Evolutionary conservation across 78 protist genomes (phyloP), one percentile per base, ranked within the genome.

Genomic region (Carpediemonas membranifera): DNA sequence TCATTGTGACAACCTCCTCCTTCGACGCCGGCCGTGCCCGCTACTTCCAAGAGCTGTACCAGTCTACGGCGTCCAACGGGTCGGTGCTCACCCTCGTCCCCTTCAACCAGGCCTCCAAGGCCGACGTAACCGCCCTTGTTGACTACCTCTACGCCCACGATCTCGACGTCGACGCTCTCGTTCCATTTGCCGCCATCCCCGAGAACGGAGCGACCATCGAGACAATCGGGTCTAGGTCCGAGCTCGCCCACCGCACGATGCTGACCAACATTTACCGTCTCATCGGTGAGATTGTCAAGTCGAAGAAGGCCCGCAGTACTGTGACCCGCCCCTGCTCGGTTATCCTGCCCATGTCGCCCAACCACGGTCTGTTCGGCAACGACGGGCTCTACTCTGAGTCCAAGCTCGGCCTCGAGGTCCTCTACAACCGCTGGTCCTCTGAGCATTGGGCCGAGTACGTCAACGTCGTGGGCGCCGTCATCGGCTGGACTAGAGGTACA

Each of bases 401-500:
- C 30, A 82, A 82, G 47, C 18, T 76, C 33, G 87, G 80, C 24
- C 69, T 82, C 27, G 87, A 82, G 65, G 68, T 64, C 28, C 78
- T 82, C 31, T 37, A 73, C 57, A 55, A 64, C 66, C 64, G 67
- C 59, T 82, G 87, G 82, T 35, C 55, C 53, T 51, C 69, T 16
- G 87, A 82, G 51, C 64, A 59, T 52, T 82, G 81, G 87, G 59
- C 51, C 21, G 21, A 63, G 35, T 80, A 80, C 60, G 31, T 80
- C 33, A 25, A 70, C 35, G 14, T 80, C 30, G 74, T 68, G 1
- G 80, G 80, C 37, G 85, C 79, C 2, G 71, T 63, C 57, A 80
- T 80, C 55, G 86, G 87, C 16, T 82, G 87, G 87, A 82, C 87
- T 21, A 60, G 87, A 24, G 85, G 85, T 33, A 77, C 82, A 1